phyloP scores from a whole-genome alignment of 2,329 filamentous ascomycete species.

The Calonectria crousiana region DNA sequence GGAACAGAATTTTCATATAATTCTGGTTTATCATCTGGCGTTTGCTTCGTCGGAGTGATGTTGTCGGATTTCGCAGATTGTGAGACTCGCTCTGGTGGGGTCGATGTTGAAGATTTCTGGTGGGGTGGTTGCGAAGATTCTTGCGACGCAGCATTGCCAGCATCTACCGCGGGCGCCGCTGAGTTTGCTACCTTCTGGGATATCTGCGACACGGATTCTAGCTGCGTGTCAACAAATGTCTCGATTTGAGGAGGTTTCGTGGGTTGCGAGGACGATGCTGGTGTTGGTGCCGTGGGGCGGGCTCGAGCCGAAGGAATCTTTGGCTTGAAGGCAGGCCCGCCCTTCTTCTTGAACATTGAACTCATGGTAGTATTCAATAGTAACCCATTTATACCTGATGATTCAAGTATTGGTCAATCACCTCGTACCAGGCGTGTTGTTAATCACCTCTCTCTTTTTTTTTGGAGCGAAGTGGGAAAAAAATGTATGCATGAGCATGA shows the following conservation, averaged over 20 bases:
- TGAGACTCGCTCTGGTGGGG: slow-evolving; percentile 38
- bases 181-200: slow-evolving; percentile 1
- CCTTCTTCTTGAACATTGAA: slow-evolving; percentile 77
- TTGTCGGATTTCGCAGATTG: slow-evolving; percentile 31
- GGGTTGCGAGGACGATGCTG: slow-evolving; percentile 44
- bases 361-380: slow-evolving; percentile 59
- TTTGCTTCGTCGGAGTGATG: slow-evolving; percentile 5
- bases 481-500: slow-evolving; percentile 36
- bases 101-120: slow-evolving; percentile 32
- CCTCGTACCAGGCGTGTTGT: slow-evolving; percentile 34
- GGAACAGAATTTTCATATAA: background rate
- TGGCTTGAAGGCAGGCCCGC: slow-evolving; percentile 75
- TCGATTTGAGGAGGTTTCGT: slow-evolving; percentile 35
- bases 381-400: slow-evolving; percentile 29
- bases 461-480: slow-evolving; percentile 21
- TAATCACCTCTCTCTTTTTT: slow-evolving; percentile 9
- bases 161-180: slow-evolving; percentile 2
- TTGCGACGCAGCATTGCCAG: slow-evolving; percentile 21
- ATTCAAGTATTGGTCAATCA: slow-evolving; percentile 19
- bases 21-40: background rate
- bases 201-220: slow-evolving; percentile 23
- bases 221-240: slow-evolving; percentile 25
- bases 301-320: slow-evolving; percentile 72
- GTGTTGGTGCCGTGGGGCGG: slow-evolving; percentile 56
- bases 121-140: slow-evolving; percentile 28